Evolutionary conservation across 2,329 filamentous ascomycete genomes (phyloP).

Genomic region (Fusarium compactum): DNA sequence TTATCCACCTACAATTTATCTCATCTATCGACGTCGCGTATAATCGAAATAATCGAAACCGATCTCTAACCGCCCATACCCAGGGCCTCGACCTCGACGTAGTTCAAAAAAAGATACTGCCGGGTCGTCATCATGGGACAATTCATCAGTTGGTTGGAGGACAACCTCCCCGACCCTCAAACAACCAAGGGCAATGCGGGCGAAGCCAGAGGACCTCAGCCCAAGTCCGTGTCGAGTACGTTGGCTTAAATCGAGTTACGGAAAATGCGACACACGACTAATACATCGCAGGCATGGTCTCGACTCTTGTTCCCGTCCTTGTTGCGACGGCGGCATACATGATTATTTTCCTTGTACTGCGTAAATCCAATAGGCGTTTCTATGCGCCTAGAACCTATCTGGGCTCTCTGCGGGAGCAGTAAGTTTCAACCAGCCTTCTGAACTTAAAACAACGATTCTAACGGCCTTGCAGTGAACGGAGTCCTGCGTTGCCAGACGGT

Average conservation of each 20-base stretch:
- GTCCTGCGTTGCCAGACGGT: constrained; percentile 66
- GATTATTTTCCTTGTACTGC: constrained; percentile 63
- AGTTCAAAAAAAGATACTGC: constrained; percentile 17
- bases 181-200: constrained; percentile 37
- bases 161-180: constrained; percentile 46
- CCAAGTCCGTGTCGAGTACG: constrained; percentile 53
- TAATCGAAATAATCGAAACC: constrained; percentile 14
- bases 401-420: constrained; percentile 63
- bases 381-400: constrained; percentile 68
- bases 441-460: constrained; percentile 18
- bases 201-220: constrained; percentile 43
- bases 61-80: constrained; percentile 1
- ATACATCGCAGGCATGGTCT: constrained; percentile 54
- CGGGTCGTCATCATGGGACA: constrained; percentile 51
- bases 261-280: constrained; percentile 11
- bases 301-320: constrained; percentile 66
- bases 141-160: constrained; percentile 56
- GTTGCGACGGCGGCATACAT: constrained; percentile 62
- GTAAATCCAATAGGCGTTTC: constrained; percentile 63
- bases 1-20: background rate
- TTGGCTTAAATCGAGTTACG: background rate
- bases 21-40: background rate
- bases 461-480: constrained; percentile 61
- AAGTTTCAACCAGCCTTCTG: constrained; percentile 41
- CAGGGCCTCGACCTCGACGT: constrained; percentile 12